Evolutionary conservation across 306 rosid genomes (phyloP), one percentile per base, ranked within the genome.

Genomic region (Astragalus glycyphyllos): DNA sequence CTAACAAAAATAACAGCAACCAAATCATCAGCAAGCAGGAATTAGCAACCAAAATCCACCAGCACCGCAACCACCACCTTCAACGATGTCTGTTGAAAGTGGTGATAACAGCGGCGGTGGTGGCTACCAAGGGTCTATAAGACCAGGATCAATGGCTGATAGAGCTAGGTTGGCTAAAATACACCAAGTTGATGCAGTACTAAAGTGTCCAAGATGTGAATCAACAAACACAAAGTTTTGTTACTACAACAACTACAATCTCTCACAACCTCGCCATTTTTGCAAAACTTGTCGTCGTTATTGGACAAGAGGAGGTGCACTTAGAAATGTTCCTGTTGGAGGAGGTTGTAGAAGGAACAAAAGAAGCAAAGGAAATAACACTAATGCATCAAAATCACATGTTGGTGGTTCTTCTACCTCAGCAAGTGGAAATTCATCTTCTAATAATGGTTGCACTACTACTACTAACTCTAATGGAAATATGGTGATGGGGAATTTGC

Each of bases 291-390:
- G 98, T 29, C 84, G 96, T 5, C 96, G 98, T 1, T 92, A 92
- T 73, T 92, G 98, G 98, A 92, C 98, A 0, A 79, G 83, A 57
- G 98, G 98, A 0, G 98, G 98, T 35, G 89, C 96, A 6, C 81
- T 92, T 23, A 77, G 98, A 48, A 92, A 73, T 56, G 98, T 92
- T 7, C 98, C 98, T 0, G 96, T 92, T 0, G 98, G 98, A 0
- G 98, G 98, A 16, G 98, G 98, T 7, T 86, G 96, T 57, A 74
- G 98, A 66, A 88, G 86, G 63, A 90, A 92, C 78, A 90, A 85
- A 46, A 85, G 92, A 72, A 86, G 44, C 82, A 92, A 84, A 82
- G 83, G 77, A 48, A 78, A 42, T 45, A 74, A 32, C 16, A 37
- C 3, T 40, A 8, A 1, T 35, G 7, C 8, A 1, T 83, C 93